Percentiles rank a stretch among this genome's conserved stretches.
Conservation (phyloP, 441 rosid species). For the Populus hybrid region DNA sequence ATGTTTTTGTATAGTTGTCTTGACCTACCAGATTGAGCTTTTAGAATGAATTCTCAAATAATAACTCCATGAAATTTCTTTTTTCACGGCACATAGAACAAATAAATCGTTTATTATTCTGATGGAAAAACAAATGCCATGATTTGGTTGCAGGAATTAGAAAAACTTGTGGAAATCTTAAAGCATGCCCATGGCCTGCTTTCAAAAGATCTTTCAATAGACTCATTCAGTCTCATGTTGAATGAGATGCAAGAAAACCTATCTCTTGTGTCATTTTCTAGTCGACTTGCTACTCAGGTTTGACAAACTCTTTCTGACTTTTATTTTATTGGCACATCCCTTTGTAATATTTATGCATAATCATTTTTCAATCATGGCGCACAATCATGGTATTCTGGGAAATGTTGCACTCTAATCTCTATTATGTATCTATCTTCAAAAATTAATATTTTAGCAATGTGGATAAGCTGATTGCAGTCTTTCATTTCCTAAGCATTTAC, state of each 20-base stretch:
- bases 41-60: conserved; percentile 1
- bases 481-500: background rate
- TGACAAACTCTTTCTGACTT: conserved; percentile 16
- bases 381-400: background rate
- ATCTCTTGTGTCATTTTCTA: conserved; percentile 94
- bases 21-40: background rate
- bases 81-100: background rate
- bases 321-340: background rate
- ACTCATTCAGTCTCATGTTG: conserved; percentile 81
- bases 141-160: conserved; percentile 74
- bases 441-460: background rate
- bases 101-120: background rate
- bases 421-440: background rate
- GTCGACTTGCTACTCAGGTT: conserved; percentile 99
- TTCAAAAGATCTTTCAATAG: conserved; percentile 78
- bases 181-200: conserved; percentile 82
- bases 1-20: background rate
- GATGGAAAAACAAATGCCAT: conserved; percentile 4
- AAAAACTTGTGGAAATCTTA: conserved; percentile 73
- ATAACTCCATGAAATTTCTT: background rate
- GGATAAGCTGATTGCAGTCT: background rate
- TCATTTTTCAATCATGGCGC: background rate
- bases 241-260: conserved; percentile 98
- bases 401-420: background rate
- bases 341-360: background rate